Conservation (phyloP, 768 basidiomycete species). For the Coprinellus micaceus region DNA sequence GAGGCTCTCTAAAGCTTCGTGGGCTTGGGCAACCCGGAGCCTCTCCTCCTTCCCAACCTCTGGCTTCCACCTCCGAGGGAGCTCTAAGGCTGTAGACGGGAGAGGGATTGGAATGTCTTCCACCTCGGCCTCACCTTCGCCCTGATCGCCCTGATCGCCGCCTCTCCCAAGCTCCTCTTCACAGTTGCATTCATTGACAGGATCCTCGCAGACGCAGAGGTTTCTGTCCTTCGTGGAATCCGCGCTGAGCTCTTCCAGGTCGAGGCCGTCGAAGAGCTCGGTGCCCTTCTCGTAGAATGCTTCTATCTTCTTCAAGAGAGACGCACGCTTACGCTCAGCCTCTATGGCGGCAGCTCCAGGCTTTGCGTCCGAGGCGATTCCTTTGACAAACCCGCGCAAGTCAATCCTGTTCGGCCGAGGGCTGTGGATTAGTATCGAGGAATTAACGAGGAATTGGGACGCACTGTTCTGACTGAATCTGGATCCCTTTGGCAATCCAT, state of each 20-base stretch:
- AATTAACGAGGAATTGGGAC: background rate
- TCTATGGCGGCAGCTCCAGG: background rate
- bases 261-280: too few relatives aligned
- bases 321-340: background rate
- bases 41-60: background rate
- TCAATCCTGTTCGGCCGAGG: background rate
- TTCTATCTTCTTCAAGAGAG: too few relatives aligned
- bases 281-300: too few relatives aligned
- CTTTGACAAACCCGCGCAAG: background rate
- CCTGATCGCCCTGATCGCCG: too few relatives aligned
- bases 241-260: background rate
- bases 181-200: too few relatives aligned
- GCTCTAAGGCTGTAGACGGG: background rate
- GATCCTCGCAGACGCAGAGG: too few relatives aligned
- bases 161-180: too few relatives aligned
- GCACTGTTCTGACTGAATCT: background rate
- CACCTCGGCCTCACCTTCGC: too few relatives aligned
- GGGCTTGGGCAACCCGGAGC: background rate
- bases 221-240: background rate
- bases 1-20: background rate
- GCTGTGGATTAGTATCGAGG: background rate
- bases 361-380: too few relatives aligned
- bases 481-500: background rate
- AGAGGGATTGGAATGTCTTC: background rate
- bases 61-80: background rate